These are phyloP conservation scores for Tilletia indica DNA, from an alignment of 1,284 basidiomycete species.

Conservation along the genomic window DNA sequence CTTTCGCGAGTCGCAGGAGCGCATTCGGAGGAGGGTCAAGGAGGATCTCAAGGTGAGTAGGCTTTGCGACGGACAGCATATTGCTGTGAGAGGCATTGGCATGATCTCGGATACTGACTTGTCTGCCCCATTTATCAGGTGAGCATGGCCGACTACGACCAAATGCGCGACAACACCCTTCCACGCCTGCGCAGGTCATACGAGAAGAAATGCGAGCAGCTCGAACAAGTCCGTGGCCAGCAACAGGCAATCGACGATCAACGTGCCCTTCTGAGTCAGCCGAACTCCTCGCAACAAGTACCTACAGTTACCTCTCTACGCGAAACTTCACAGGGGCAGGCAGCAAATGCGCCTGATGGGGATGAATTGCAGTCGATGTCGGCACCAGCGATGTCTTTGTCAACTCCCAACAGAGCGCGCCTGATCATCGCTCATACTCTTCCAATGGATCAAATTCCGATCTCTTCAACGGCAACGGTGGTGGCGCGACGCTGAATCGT, in stretches of 20 bases:
- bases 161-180: slow-evolving; percentile 44
- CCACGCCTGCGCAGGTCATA: slow-evolving; percentile 44
- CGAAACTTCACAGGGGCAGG: no score
- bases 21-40: slow-evolving; percentile 22
- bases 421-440: slow-evolving; percentile 2
- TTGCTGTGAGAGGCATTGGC: no score
- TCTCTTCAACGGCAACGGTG: no score
- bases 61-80: not conserved
- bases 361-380: slow-evolving; percentile 16
- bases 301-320: not conserved
- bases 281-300: slow-evolving; percentile 6
- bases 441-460: not conserved
- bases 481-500: not conserved
- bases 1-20: slow-evolving; percentile 41
- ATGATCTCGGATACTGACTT: no score
- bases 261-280: slow-evolving; percentile 34
- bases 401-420: not conserved
- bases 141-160: slow-evolving; percentile 44
- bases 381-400: slow-evolving; percentile 3
- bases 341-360: not conserved
- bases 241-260: slow-evolving; percentile 52
- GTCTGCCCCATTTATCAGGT: slow-evolving; percentile 17
- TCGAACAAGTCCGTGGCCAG: slow-evolving; percentile 44
- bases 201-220: slow-evolving; percentile 49
- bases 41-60: slow-evolving; percentile 20